These are phyloP conservation scores for Paxillus involutus DNA, from an alignment of 768 basidiomycete species.

Conservation along the genomic window DNA sequence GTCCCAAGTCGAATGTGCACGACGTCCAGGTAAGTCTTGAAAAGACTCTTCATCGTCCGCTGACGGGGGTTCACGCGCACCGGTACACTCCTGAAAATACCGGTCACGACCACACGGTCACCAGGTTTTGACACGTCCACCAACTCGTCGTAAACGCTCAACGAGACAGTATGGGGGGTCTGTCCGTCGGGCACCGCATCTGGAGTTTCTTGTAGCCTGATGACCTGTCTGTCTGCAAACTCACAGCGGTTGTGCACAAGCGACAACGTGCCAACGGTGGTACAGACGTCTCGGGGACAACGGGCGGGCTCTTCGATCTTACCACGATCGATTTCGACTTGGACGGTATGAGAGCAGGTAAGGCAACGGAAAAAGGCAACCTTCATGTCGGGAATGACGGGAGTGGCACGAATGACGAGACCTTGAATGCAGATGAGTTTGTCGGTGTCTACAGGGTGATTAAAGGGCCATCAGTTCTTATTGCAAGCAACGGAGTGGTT, in stretches of 20 bases:
- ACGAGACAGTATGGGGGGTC: constrained; percentile 94
- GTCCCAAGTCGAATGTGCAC: constrained; percentile 84
- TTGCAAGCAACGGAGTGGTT: background rate
- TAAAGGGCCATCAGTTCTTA: background rate
- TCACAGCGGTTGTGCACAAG: constrained; percentile 97
- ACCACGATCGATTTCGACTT: constrained; percentile 96
- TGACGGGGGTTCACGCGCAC: constrained; percentile 94
- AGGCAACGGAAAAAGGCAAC: constrained; percentile 97
- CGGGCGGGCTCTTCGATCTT: constrained; percentile 91
- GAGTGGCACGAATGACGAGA: constrained; percentile 94
- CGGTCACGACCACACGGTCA: constrained; percentile 86
- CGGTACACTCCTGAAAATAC: constrained; percentile 93
- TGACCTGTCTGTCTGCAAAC: constrained; percentile 94
- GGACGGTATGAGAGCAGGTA: constrained; percentile 94
- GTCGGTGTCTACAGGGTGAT: constrained; percentile 76
- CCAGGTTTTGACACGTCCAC: constrained; percentile 97
- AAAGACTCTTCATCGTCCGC: constrained; percentile 88
- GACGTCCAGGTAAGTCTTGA: constrained; percentile 97
- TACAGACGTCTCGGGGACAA: constrained; percentile 94
- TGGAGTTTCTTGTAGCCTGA: constrained; percentile 95
- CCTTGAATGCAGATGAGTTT: constrained; percentile 96
- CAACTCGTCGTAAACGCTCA: constrained; percentile 98
- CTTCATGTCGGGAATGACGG: constrained; percentile 99
- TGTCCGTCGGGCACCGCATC: constrained; percentile 98
- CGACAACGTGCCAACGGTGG: constrained; percentile 84